Evolutionary conservation across 2,329 filamentous ascomycete species (phyloP).

Genomic region (Fusarium azukiicola): DNA sequence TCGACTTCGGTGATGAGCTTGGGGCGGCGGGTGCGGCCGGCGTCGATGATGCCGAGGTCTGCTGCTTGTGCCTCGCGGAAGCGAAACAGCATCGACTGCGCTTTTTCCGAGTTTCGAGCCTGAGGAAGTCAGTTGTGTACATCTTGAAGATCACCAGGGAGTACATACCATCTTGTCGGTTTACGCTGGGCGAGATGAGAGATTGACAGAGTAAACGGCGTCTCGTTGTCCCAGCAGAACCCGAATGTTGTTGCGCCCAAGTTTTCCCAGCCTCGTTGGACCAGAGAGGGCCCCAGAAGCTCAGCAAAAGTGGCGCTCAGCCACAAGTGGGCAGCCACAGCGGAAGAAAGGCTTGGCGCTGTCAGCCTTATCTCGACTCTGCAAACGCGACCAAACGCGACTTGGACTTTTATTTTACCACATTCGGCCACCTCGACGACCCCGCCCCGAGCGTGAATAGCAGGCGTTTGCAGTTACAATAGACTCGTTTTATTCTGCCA

Average conservation of each 20-base stretch:
- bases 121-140: constrained; percentile 59
- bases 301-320: constrained; percentile 25
- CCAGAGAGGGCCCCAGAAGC: neutral
- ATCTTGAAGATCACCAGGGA: neutral
- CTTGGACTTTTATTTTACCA: neutral
- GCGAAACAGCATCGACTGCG: constrained; percentile 99
- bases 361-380: constrained; percentile 46
- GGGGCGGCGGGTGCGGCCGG: constrained; percentile 92
- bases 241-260: constrained; percentile 46
- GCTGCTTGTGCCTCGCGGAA: constrained; percentile 99
- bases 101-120: constrained; percentile 99
- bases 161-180: constrained; percentile 54
- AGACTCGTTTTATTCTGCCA: neutral
- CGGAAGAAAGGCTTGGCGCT: constrained; percentile 30
- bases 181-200: constrained; percentile 27
- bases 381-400: constrained; percentile 25
- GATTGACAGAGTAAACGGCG: constrained; percentile 26
- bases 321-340: constrained; percentile 45
- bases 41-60: constrained; percentile 97
- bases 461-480: neutral
- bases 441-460: neutral
- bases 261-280: constrained; percentile 56
- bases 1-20: constrained; percentile 94
- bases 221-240: constrained; percentile 29
- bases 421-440: no score